Evolutionary conservation across 805 yeast species (phyloP).

Genomic region (Yamadazyma ubonensis): DNA sequence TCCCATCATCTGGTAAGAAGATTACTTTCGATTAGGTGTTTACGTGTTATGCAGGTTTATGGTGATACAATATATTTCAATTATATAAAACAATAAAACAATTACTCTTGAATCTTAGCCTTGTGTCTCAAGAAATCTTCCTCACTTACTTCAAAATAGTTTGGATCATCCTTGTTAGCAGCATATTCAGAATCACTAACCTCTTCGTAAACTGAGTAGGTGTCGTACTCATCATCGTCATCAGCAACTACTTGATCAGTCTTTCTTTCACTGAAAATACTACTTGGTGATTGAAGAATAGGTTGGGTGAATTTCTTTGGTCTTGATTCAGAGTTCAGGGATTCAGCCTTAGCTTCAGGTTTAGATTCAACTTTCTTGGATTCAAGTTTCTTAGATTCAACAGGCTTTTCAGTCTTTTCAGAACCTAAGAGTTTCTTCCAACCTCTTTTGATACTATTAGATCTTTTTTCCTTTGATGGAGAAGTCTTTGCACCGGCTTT

Average conservation of each 20-base stretch:
- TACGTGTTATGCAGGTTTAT: conserved; percentile 1
- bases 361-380: conserved; percentile 1
- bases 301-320: neutral
- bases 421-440: conserved; percentile 11
- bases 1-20: conserved; percentile 87
- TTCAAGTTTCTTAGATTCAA: neutral
- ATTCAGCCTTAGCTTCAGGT: neutral
- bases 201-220: conserved; percentile 43
- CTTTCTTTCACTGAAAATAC: conserved; percentile 1
- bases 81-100: conserved; percentile 7
- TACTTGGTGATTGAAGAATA: conserved; percentile 6
- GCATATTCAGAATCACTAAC: conserved; percentile 49
- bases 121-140: conserved; percentile 27
- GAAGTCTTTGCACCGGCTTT: conserved; percentile 10
- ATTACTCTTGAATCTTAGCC: conserved; percentile 9
- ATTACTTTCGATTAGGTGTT: conserved; percentile 55
- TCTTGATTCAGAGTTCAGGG: neutral
- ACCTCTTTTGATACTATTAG: conserved; percentile 15
- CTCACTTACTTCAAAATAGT: conserved; percentile 41
- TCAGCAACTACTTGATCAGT: neutral
- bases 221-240: conserved; percentile 21
- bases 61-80: neutral
- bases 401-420: neutral
- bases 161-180: conserved; percentile 45
- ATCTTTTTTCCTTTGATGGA: conserved; percentile 3